These are phyloP conservation scores for Eragrostis tef DNA, from an alignment of 202 grass and related monocot species.

Conservation along the genomic window DNA sequence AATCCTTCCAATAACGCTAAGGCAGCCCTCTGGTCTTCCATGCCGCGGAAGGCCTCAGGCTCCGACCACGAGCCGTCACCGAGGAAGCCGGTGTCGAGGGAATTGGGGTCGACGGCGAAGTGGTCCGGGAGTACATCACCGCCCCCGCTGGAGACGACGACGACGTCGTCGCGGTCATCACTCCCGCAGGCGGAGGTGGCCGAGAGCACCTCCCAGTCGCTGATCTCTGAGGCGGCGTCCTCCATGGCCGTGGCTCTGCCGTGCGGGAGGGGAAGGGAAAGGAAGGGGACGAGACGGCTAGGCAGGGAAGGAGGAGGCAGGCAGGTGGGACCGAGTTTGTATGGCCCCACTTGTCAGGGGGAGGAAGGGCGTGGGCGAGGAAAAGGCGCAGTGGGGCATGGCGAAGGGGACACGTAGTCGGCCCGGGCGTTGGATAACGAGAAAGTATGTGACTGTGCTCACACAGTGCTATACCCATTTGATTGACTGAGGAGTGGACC, in stretches of 20 bases:
- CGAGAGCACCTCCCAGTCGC: conserved; percentile 68
- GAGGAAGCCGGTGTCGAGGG: background rate
- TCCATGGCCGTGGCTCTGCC: conserved; percentile 45
- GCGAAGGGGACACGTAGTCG: conserved; percentile 27
- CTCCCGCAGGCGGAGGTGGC: conserved; percentile 23
- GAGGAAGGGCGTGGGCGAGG: background rate
- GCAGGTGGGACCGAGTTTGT: background rate
- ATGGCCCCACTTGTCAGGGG: background rate
- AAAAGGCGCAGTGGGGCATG: background rate
- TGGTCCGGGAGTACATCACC: conserved; percentile 51
- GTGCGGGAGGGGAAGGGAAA: background rate
- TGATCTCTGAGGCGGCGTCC: conserved; percentile 50
- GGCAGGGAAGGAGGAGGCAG: background rate
- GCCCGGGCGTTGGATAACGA: background rate
- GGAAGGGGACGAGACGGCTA: background rate
- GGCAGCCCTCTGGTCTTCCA: background rate
- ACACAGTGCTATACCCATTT: background rate
- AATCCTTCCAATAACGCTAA: background rate
- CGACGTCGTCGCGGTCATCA: background rate
- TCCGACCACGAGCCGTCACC: background rate
- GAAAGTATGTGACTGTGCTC: background rate
- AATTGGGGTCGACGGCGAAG: conserved; percentile 39
- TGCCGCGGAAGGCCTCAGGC: background rate
- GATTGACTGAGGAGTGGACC: background rate
- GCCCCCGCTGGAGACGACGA: conserved; percentile 33